phyloP scores from a whole-genome alignment of 2,329 filamentous ascomycete species.

The Xylaria sp. region DNA sequence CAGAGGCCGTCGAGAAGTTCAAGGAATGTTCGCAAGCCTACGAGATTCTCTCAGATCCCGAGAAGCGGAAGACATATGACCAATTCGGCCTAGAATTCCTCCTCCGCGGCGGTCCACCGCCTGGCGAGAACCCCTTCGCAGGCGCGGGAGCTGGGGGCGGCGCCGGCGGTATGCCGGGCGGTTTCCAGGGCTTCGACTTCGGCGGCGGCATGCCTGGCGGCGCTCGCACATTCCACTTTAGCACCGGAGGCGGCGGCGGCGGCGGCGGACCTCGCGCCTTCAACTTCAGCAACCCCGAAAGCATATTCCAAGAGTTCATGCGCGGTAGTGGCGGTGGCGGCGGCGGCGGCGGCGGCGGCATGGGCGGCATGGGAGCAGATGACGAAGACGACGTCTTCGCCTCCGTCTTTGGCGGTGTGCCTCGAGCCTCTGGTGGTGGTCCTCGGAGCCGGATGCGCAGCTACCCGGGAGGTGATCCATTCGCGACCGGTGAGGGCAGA shows the following conservation, averaged over 20 bases:
- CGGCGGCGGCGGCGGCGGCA: too few relatives aligned
- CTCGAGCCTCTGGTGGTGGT: constrained; percentile 40
- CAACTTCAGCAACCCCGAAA: constrained; percentile 79
- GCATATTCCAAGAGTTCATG: constrained; percentile 85
- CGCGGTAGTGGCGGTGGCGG: constrained; percentile 52
- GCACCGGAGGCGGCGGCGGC: constrained; percentile 54
- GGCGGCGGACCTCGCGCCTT: constrained; percentile 59
- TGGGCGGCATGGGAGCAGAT: constrained; percentile 40
- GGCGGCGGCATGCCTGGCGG: constrained; percentile 49
- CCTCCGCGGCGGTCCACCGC: constrained; percentile 76
- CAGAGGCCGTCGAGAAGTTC: constrained; percentile 86
- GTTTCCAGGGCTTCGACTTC: constrained; percentile 58
- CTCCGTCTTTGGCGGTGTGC: constrained; percentile 57
- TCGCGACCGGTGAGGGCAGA: constrained; percentile 33
- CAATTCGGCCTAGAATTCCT: constrained; percentile 93
- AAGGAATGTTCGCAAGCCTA: constrained; percentile 98
- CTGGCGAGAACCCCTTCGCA: constrained; percentile 65
- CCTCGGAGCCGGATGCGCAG: constrained; percentile 46
- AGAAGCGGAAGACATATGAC: constrained; percentile 95
- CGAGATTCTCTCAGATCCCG: constrained; percentile 94
- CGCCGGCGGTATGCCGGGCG: constrained; percentile 55
- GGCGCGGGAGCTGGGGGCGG: constrained; percentile 58
- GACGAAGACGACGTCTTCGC: constrained; percentile 53
- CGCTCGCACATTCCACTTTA: constrained; percentile 66
- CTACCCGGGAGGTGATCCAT: constrained; percentile 40